These are phyloP conservation scores for Ophiostoma montium DNA, from an alignment of 2,329 filamentous ascomycete species.

Conservation along the genomic window DNA sequence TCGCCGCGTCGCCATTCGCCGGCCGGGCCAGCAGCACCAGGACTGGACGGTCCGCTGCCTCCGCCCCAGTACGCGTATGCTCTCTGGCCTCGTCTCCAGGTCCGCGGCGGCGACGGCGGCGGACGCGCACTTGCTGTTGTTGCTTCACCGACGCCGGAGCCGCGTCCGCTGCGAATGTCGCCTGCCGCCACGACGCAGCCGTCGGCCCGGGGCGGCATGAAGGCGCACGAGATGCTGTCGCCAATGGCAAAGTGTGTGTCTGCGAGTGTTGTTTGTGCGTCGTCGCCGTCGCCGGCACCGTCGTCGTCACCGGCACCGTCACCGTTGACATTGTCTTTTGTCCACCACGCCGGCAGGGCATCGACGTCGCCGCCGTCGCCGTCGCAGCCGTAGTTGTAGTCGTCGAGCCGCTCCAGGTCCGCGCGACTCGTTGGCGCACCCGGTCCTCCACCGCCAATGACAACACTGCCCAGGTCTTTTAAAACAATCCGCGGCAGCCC, in stretches of 20 bases:
- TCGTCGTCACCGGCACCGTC: background rate
- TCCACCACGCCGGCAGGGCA: background rate
- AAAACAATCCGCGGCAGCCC: slow-evolving; percentile 46
- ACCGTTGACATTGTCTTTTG: background rate
- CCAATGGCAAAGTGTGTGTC: slow-evolving; percentile 77
- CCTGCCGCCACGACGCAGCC: slow-evolving; percentile 57
- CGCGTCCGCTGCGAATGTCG: slow-evolving; percentile 31
- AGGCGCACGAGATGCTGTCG: slow-evolving; percentile 73
- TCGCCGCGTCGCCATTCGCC: slow-evolving; percentile 58
- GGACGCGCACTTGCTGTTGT: slow-evolving; percentile 9
- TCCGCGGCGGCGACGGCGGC: background rate
- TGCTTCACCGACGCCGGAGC: slow-evolving; percentile 24
- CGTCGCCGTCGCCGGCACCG: slow-evolving; percentile 15
- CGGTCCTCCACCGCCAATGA: slow-evolving; percentile 49
- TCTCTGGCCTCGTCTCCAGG: background rate
- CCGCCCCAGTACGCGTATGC: background rate
- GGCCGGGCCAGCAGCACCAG: slow-evolving; percentile 26
- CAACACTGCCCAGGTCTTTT: slow-evolving; percentile 71
- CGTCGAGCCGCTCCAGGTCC: slow-evolving; percentile 21
- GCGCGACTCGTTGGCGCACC: slow-evolving; percentile 14
- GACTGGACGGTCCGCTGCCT: background rate
- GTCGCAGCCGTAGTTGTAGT: slow-evolving; percentile 9
- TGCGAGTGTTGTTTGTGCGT: slow-evolving; percentile 58
- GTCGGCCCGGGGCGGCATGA: slow-evolving; percentile 53
- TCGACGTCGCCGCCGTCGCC: background rate